Evolutionary conservation across 345 rosid species (phyloP).

Genomic region (Hibiscus mutabilis): DNA sequence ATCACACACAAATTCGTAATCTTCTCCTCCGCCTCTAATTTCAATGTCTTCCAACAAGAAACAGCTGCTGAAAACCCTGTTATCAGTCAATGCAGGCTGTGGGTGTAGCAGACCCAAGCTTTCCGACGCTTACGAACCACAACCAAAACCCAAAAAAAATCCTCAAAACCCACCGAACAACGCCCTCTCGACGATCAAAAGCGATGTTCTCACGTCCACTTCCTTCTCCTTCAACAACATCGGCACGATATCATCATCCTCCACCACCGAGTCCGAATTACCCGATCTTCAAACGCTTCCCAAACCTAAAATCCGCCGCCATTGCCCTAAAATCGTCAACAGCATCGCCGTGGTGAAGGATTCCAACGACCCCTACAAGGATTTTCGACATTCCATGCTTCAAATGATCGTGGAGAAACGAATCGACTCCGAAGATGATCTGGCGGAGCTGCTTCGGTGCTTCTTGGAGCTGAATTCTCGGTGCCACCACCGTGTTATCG

Average conservation of each 20-base stretch:
- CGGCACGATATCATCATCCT: slow-evolving; percentile 6
- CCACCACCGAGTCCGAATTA: slow-evolving; percentile 14
- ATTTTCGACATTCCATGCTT: slow-evolving; percentile 48
- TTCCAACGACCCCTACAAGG: slow-evolving; percentile 40
- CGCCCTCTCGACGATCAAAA: not conserved
- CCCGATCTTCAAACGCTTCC: slow-evolving; percentile 6
- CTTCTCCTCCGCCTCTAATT: not conserved
- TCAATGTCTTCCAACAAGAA: slow-evolving; percentile 12
- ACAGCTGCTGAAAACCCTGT: not conserved
- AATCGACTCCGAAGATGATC: slow-evolving; percentile 34
- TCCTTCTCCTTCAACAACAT: slow-evolving; percentile 18
- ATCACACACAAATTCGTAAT: not conserved
- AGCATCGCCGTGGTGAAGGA: slow-evolving; percentile 45
- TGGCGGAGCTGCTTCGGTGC: slow-evolving; percentile 46
- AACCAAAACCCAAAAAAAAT: slow-evolving; percentile 5
- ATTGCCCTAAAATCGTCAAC: slow-evolving; percentile 26
- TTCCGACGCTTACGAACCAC: slow-evolving; percentile 23
- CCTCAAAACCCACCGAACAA: not conserved
- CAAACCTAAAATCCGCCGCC: slow-evolving; percentile 10
- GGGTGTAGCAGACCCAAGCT: slow-evolving; percentile 19
- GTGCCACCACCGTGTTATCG: slow-evolving; percentile 31
- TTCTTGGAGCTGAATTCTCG: slow-evolving; percentile 45
- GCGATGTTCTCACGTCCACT: slow-evolving; percentile 19
- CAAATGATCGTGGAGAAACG: slow-evolving; percentile 50
- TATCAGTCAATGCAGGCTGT: slow-evolving; percentile 13